Evolutionary conservation across 202 grass and related monocot genomes (phyloP).

Genomic region (Digitaria exilis): DNA sequence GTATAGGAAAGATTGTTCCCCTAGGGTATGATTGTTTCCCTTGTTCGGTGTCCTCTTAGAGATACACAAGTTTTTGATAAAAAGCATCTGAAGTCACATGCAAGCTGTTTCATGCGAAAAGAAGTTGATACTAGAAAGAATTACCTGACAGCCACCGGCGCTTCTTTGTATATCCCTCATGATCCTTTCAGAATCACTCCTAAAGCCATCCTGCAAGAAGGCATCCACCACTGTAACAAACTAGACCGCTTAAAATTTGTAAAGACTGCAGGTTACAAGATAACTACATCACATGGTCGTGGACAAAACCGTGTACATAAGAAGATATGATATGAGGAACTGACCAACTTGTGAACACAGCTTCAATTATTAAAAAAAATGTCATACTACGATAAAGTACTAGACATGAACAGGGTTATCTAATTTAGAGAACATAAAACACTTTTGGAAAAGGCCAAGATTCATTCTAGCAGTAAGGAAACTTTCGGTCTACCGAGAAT

Average conservation of each 20-base stretch:
- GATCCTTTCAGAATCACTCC: constrained; percentile 87
- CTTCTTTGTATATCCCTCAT: constrained; percentile 93
- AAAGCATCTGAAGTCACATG: constrained; percentile 19
- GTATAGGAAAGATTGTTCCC: not conserved
- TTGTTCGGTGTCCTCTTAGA: not conserved
- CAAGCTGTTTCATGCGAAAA: constrained; percentile 18
- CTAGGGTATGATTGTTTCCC: not conserved
- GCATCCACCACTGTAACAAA: constrained; percentile 38
- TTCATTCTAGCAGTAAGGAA: no score
- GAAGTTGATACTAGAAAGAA: not conserved
- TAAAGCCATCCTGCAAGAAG: constrained; percentile 90
- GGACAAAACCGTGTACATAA: not conserved
- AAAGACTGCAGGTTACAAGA: not conserved
- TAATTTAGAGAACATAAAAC: not conserved
- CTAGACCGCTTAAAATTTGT: not conserved
- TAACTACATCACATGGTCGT: not conserved
- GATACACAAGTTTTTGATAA: constrained; percentile 17
- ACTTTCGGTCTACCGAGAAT: no score
- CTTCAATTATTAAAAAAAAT: not conserved
- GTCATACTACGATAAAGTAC: not conserved
- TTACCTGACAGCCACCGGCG: constrained; percentile 79
- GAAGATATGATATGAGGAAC: not conserved
- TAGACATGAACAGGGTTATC: not conserved
- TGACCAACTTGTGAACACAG: not conserved
- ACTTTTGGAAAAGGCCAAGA: not conserved